phyloP scores from a whole-genome alignment of 495 filamentous ascomycete genomes.

The Pseudoneurospora amorphoporcata region DNA sequence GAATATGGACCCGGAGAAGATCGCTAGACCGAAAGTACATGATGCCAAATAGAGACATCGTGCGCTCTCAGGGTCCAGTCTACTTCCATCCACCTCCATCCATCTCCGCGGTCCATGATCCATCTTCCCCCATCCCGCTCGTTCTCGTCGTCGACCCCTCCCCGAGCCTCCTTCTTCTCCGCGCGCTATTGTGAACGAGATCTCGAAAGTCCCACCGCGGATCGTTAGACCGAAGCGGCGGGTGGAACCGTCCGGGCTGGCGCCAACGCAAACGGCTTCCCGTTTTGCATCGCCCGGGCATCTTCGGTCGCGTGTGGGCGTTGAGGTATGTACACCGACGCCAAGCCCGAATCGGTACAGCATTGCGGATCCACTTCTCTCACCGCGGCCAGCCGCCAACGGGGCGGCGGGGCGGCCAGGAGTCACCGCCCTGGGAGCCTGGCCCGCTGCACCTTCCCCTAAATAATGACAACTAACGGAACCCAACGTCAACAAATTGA shows the following conservation, averaged over 20 bases:
- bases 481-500: neutral
- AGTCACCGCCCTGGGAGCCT: neutral
- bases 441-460: neutral
- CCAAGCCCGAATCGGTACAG: neutral
- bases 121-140: neutral
- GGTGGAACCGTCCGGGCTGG: neutral
- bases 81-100: neutral
- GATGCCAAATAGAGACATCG: neutral
- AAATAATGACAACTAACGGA: neutral
- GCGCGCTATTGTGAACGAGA: neutral
- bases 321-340: neutral
- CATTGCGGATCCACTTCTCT: neutral
- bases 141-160: conserved; percentile 12
- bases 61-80: neutral
- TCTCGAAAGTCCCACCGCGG: neutral
- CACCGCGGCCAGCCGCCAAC: neutral
- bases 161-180: conserved; percentile 18
- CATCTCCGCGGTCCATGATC: neutral
- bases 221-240: neutral
- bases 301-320: neutral
- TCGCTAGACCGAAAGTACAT: neutral
- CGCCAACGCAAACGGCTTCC: neutral
- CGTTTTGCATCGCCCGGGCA: neutral
- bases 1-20: neutral
- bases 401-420: neutral